A percentile compares a stretch with the other conserved stretches of the same genome.
phyloP scores from a whole-genome alignment of 805 yeast genomes.

The Lipomyces orientalis region DNA sequence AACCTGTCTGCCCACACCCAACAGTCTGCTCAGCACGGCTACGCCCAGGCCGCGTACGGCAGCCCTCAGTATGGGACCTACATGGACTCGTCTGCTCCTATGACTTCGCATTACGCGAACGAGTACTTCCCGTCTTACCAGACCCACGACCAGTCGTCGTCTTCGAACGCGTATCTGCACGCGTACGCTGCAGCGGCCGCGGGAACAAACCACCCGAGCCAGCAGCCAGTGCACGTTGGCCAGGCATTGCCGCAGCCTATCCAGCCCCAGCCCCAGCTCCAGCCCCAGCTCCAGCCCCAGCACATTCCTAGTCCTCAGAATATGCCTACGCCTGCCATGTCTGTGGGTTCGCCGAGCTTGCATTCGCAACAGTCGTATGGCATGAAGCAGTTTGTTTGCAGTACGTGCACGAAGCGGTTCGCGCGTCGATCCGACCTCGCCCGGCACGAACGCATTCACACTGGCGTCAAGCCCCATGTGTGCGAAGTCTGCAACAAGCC shows the following conservation, averaged over 20 bases:
- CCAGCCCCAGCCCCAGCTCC: constrained; percentile 10
- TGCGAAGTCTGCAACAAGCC: constrained; percentile 67
- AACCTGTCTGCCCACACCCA: background rate
- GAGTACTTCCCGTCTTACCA: constrained; percentile 12
- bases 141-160: constrained; percentile 10
- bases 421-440: constrained; percentile 81
- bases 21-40: constrained; percentile 10
- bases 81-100: constrained; percentile 16
- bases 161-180: constrained; percentile 6
- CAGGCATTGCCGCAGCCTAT: constrained; percentile 9
- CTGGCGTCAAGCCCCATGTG: constrained; percentile 50
- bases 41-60: constrained; percentile 17
- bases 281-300: constrained; percentile 8
- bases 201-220: constrained; percentile 14
- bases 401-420: constrained; percentile 66
- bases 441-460: constrained; percentile 75
- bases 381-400: constrained; percentile 44
- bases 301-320: constrained; percentile 1
- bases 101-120: constrained; percentile 10
- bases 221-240: background rate
- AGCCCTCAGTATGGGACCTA: constrained; percentile 11
- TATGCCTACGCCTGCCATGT: constrained; percentile 14
- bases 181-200: constrained; percentile 33
- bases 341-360: constrained; percentile 8
- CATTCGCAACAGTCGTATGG: constrained; percentile 19